These are phyloP conservation scores for Trifolium fragiferum DNA, from an alignment of 306 rosid species.

Conservation along the genomic window DNA sequence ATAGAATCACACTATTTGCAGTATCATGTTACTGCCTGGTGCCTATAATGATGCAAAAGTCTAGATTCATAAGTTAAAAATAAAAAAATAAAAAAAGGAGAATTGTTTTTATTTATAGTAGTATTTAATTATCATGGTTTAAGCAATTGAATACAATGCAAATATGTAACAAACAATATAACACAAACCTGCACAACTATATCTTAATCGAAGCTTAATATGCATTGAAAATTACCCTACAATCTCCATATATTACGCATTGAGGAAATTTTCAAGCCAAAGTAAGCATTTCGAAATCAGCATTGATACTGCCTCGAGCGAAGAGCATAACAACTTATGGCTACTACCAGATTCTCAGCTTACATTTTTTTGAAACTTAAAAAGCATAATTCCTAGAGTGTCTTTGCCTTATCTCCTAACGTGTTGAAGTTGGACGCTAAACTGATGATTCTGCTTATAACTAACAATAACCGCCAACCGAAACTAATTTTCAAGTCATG, in stretches of 20 bases:
- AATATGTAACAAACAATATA: not conserved
- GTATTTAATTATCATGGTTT: not conserved
- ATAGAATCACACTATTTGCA: not conserved
- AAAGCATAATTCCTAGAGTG: too few relatives aligned
- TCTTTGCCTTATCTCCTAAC: too few relatives aligned
- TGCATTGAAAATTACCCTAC: conserved; percentile 5
- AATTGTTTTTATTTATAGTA: too few relatives aligned
- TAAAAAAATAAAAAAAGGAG: not conserved
- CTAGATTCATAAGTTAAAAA: not conserved
- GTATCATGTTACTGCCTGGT: not conserved
- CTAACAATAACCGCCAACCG: conserved; percentile 31
- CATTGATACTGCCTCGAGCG: not conserved
- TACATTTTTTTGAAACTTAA: too few relatives aligned
- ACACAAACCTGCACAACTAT: not conserved
- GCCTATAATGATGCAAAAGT: not conserved
- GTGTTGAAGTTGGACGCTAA: conserved; percentile 12
- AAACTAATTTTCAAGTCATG: conserved; percentile 20
- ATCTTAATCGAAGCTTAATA: conserved; percentile 11
- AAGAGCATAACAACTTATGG: not conserved
- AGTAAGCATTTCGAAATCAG: conserved; percentile 1
- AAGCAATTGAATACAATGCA: not conserved
- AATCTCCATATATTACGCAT: conserved; percentile 8
- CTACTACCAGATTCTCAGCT: too few relatives aligned
- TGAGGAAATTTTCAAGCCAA: conserved; percentile 36
- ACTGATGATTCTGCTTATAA: not conserved